Evolutionary conservation across 345 rosid genomes (phyloP).

Genomic region (Raphanus sativus): DNA sequence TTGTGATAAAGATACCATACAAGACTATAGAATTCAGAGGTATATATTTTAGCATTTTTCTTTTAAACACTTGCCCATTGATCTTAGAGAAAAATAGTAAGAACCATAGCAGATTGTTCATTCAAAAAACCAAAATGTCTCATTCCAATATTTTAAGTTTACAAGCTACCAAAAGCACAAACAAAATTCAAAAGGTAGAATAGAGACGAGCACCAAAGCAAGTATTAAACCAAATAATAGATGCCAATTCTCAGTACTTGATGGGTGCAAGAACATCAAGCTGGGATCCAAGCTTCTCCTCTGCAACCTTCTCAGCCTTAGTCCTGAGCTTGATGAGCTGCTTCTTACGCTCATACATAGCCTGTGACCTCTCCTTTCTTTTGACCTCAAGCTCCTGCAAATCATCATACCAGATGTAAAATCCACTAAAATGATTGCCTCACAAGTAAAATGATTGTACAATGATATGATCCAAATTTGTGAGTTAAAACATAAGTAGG

Average conservation of each 20-base stretch:
- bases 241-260: slow-evolving; percentile 45
- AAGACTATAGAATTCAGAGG: not conserved
- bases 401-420: not conserved
- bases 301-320: slow-evolving; percentile 82
- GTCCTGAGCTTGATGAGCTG: slow-evolving; percentile 67
- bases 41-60: not conserved
- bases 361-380: slow-evolving; percentile 76
- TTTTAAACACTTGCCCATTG: not conserved
- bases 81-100: not conserved
- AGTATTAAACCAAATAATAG: not conserved
- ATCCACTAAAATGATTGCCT: not conserved
- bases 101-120: slow-evolving; percentile 3
- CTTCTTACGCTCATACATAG: slow-evolving; percentile 77
- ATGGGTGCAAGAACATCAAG: slow-evolving; percentile 63
- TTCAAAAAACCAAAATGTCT: not conserved
- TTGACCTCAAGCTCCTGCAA: slow-evolving; percentile 75
- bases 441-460: not conserved
- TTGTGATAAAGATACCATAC: not conserved
- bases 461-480: not conserved
- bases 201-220: not conserved
- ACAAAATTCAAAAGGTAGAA: slow-evolving; percentile 11
- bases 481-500: not conserved
- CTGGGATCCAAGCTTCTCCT: slow-evolving; percentile 81
- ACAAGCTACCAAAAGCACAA: slow-evolving; percentile 7
- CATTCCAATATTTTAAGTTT: slow-evolving; percentile 19